Percentiles rank a stretch among this genome's conserved stretches.
These are phyloP conservation scores for Collybia sordida DNA, from an alignment of 768 basidiomycete genomes.

Conservation along the genomic window DNA sequence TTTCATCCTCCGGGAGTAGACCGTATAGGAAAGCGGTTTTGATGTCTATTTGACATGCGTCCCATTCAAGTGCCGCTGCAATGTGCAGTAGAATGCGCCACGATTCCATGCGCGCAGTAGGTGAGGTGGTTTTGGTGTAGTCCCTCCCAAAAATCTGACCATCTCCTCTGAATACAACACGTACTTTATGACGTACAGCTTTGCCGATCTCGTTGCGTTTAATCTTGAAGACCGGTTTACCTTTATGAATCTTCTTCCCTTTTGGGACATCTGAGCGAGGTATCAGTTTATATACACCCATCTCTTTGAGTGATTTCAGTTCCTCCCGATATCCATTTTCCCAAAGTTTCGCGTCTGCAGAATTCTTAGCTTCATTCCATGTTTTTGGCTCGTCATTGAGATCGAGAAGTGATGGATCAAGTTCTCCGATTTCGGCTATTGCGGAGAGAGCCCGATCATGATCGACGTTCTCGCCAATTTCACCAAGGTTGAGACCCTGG, in stretches of 20 bases:
- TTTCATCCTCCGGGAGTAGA: background rate
- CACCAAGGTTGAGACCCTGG: background rate
- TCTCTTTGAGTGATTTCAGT: conserved; percentile 23
- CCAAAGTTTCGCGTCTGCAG: conserved; percentile 20
- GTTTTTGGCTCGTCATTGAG: conserved; percentile 8
- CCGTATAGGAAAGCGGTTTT: background rate
- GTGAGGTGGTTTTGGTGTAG: conserved; percentile 40
- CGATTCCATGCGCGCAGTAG: background rate
- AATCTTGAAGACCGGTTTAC: conserved; percentile 14
- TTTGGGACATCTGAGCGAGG: conserved; percentile 12
- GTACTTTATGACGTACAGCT: conserved; percentile 22
- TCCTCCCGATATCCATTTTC: conserved; percentile 16
- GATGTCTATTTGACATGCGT: background rate
- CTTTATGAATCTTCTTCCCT: conserved; percentile 23
- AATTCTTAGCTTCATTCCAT: conserved; percentile 22
- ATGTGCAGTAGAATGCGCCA: background rate
- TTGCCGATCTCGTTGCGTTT: conserved; percentile 30
- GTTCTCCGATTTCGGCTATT: background rate
- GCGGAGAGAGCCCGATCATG: background rate
- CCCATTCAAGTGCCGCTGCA: background rate
- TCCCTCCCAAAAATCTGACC: conserved; percentile 40
- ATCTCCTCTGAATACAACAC: conserved; percentile 41
- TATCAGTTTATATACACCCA: conserved; percentile 26
- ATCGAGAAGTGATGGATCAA: conserved; percentile 5
- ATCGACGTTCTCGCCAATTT: background rate